phyloP scores from a whole-genome alignment of 2,329 filamentous ascomycete genomes.

The Sphaerulina musiva region DNA sequence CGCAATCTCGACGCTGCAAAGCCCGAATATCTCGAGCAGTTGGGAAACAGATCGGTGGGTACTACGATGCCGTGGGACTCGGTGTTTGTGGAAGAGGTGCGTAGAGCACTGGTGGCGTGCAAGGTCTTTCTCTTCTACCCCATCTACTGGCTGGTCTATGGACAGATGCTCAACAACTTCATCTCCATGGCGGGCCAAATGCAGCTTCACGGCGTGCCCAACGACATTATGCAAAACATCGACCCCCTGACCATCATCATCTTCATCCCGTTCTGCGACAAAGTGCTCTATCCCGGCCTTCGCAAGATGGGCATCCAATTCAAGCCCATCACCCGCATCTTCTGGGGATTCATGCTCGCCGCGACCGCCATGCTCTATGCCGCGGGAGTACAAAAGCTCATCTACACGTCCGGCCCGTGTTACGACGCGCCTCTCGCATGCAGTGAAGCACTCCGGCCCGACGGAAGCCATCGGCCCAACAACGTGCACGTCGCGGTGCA shows the following conservation, averaged over 20 bases:
- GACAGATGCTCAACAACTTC: slow-evolving; percentile 44
- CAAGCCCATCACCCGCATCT: slow-evolving; percentile 47
- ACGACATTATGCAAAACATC: slow-evolving; percentile 39
- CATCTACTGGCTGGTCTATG: slow-evolving; percentile 55
- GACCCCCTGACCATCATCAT: slow-evolving; percentile 40
- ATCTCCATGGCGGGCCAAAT: slow-evolving; percentile 40
- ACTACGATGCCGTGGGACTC: slow-evolving; percentile 79
- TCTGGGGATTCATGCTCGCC: slow-evolving; percentile 48
- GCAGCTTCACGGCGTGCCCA: slow-evolving; percentile 41
- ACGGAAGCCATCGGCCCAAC: slow-evolving; percentile 34
- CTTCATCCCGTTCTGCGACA: slow-evolving; percentile 42
- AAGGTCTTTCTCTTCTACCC: slow-evolving; percentile 55
- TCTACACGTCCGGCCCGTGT: slow-evolving; percentile 49
- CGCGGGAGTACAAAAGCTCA: slow-evolving; percentile 48
- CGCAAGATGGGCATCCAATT: slow-evolving; percentile 34
- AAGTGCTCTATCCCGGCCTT: slow-evolving; percentile 36
- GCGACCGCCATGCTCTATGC: slow-evolving; percentile 49
- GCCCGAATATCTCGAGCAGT: slow-evolving; percentile 56
- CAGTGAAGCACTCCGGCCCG: slow-evolving; percentile 28
- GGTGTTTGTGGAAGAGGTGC: slow-evolving; percentile 68
- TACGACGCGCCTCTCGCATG: slow-evolving; percentile 36
- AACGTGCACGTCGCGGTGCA: slow-evolving; percentile 35
- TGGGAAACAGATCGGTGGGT: slow-evolving; percentile 45
- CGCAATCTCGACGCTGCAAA: slow-evolving; percentile 51
- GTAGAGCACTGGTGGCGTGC: slow-evolving; percentile 58